These are phyloP conservation scores for Vairimorpha ceranae DNA, from an alignment of 371 early-diverging fungal species.

Conservation along the genomic window DNA sequence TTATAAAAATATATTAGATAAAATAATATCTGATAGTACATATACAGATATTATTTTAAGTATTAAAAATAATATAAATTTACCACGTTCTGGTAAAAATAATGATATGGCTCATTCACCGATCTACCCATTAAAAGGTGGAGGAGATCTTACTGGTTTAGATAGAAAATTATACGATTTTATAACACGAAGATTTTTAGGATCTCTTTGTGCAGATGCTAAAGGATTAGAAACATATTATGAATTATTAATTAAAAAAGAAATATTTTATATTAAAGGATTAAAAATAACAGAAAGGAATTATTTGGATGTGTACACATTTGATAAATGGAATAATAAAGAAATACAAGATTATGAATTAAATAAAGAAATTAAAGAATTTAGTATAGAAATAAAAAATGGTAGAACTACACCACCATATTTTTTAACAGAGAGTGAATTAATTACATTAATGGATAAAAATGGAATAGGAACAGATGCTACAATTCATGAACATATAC, in stretches of 20 bases:
- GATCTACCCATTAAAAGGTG: constrained; percentile 82
- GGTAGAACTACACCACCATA: constrained; percentile 74
- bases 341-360: constrained; percentile 69
- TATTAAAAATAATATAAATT: constrained; percentile 18
- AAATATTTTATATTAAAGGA: constrained; percentile 46
- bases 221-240: constrained; percentile 76
- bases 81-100: constrained; percentile 77
- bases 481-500: constrained; percentile 95
- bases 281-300: constrained; percentile 68
- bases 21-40: constrained; percentile 42
- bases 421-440: constrained; percentile 78
- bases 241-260: constrained; percentile 65
- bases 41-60: constrained; percentile 41
- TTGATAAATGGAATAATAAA: constrained; percentile 77
- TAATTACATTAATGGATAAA: constrained; percentile 88
- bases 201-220: constrained; percentile 84
- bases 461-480: constrained; percentile 98
- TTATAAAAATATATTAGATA: constrained; percentile 63
- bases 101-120: constrained; percentile 98
- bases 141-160: constrained; percentile 65
- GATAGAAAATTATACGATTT: constrained; percentile 78
- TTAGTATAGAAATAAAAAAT: constrained; percentile 61
- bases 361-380: constrained; percentile 66
- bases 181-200: constrained; percentile 80
- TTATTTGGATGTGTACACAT: constrained; percentile 84